Evolutionary conservation across 371 early-diverging fungal genomes (phyloP).

Genomic region (Apophysomyces trapeziformis): DNA sequence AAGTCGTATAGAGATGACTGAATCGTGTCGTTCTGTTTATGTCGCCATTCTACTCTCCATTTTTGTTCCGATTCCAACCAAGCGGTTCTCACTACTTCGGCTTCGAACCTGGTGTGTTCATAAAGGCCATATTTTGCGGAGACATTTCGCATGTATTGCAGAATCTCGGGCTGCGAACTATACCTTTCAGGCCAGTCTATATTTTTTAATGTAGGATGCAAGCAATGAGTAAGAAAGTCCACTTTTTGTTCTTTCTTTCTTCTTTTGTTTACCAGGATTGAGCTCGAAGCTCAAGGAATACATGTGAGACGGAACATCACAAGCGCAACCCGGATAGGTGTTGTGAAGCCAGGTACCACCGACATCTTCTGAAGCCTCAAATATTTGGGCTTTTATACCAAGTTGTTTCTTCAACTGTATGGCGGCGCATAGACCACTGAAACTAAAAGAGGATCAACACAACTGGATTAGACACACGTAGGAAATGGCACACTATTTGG

Average conservation of each 20-base stretch:
- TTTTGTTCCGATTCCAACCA: conserved; percentile 51
- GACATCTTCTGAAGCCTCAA: conserved; percentile 56
- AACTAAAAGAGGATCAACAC: conserved; percentile 29
- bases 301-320: conserved; percentile 63
- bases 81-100: conserved; percentile 40
- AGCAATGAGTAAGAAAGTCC: background rate
- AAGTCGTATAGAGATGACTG: conserved; percentile 30
- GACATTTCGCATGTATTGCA: conserved; percentile 50
- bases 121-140: conserved; percentile 54
- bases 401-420: conserved; percentile 57
- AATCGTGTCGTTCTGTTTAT: conserved; percentile 2
- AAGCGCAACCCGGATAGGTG: conserved; percentile 64
- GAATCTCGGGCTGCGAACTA: conserved; percentile 53
- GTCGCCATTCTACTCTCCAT: conserved; percentile 49
- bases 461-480: background rate
- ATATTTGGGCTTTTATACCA: conserved; percentile 51
- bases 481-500: background rate
- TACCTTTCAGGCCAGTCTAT: conserved; percentile 56
- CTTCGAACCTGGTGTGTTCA: conserved; percentile 49
- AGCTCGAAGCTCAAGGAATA: conserved; percentile 56
- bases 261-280: conserved; percentile 37
- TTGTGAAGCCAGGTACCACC: conserved; percentile 71
- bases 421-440: conserved; percentile 65
- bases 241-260: background rate
- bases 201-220: background rate